Evolutionary conservation across 2,329 filamentous ascomycete species (phyloP), one percentile per base, ranked within the genome.

Genomic region (Xylaria sp.): DNA sequence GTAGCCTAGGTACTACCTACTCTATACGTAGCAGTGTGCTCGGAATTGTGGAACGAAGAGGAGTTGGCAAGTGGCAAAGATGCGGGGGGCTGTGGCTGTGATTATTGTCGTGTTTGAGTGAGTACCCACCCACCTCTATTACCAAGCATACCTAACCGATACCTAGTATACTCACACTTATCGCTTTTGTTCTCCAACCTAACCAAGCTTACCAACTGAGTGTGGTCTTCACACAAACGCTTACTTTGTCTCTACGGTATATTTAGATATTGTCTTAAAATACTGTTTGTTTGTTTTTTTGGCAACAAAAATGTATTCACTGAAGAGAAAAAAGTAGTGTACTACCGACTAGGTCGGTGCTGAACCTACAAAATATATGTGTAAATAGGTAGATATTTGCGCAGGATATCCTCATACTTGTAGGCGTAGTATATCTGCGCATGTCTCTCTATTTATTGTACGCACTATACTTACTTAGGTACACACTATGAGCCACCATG

Each of bases 21-120:
- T 3, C 9, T 39, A 17, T 42, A 20, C 3, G 3, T n/a, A 49
- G 10, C 15, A 27, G 45, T 15, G 5, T 51, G 3, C 17, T 17
- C 17, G 2, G 22, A 5, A 64, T 47, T 50, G 17, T 62, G 39
- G 25, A 22, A 29, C 39, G 17, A 55, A 29, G 44, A 61, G 45
- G 59, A 61, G 45, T 49, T 6, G 39, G 65, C 33, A 63, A 63
- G 68, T 69, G 66, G 68, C 68, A 64, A 70, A 65, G 56, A 59
- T 49, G 44, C 61, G 53, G 51, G 63, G 59, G 63, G 54, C 54
- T 64, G 67, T 70, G 69, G 66, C 69, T 71, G 69, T 69, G 68
- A 44, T 33, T 58, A 50, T 61, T 59, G 51, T 65, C 67, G 67
- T 68, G 65, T 66, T 67, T 67, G 67, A 61, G 39, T 56, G 2